These are phyloP conservation scores for Rhizoctonia solani DNA, from an alignment of 1,284 basidiomycete genomes.

Conservation along the genomic window DNA sequence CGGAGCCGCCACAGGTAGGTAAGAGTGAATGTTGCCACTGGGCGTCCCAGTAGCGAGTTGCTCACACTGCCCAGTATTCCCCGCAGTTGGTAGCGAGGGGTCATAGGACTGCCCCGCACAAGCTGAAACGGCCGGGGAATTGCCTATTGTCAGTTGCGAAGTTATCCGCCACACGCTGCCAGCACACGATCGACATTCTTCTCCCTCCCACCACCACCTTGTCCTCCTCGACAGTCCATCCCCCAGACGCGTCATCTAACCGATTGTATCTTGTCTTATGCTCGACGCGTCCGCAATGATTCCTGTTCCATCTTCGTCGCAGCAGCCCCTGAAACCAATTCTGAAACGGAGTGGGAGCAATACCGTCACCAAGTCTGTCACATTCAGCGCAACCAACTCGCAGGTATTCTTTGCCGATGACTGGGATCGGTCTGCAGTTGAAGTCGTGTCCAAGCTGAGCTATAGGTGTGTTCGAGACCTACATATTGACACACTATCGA, in stretches of 20 bases:
- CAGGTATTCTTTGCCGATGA: constrained; percentile 28
- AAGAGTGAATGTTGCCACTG: no score
- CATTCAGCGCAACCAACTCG: constrained; percentile 29
- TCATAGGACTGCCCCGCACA: background rate
- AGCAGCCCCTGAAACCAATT: constrained; percentile 17
- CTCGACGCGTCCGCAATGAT: background rate
- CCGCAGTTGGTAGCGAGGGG: background rate
- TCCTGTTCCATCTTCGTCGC: background rate
- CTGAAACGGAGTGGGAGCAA: constrained; percentile 7
- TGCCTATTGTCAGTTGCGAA: constrained; percentile 13
- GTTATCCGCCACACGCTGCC: constrained; percentile 9
- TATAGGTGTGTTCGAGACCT: constrained; percentile 22
- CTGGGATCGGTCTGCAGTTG: constrained; percentile 20
- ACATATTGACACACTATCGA: background rate
- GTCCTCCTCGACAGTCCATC: no score
- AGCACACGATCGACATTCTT: constrained; percentile 11
- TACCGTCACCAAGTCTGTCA: constrained; percentile 10
- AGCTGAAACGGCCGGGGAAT: constrained; percentile 1
- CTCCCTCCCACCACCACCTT: constrained; percentile 8
- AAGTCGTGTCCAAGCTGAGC: constrained; percentile 28
- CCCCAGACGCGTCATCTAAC: background rate
- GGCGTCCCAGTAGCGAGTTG: background rate
- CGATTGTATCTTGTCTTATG: background rate
- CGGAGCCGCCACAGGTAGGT: no score
- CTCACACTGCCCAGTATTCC: background rate